phyloP scores from a whole-genome alignment of 2,329 filamentous ascomycete species.

The Thielaviopsis populi region DNA sequence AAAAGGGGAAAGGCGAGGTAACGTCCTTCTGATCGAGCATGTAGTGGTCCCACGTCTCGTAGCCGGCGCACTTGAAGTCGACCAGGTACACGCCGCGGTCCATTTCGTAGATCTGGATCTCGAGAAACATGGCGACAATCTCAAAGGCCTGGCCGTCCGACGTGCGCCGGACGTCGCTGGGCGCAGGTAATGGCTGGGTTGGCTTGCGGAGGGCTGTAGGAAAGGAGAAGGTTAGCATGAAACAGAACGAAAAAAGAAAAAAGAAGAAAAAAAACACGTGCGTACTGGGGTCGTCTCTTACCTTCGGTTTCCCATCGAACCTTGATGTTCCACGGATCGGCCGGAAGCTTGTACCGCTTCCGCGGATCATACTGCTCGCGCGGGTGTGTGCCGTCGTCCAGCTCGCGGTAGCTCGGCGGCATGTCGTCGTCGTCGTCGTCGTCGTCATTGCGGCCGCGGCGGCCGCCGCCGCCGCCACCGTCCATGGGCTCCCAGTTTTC shows the following conservation, averaged over 20 bases:
- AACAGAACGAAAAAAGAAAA: background rate
- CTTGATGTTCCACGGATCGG: conserved; percentile 87
- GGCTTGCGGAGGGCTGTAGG: conserved; percentile 14
- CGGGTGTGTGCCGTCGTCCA: conserved; percentile 28
- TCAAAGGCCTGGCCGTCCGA: conserved; percentile 30
- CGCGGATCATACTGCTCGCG: conserved; percentile 32
- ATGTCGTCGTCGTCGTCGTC: conserved; percentile 28
- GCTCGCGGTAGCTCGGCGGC: conserved; percentile 29
- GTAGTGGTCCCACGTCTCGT: conserved; percentile 64
- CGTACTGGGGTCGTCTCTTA: conserved; percentile 27
- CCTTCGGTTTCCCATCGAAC: conserved; percentile 78
- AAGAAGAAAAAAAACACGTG: background rate
- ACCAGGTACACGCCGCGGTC: conserved; percentile 87
- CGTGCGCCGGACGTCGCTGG: conserved; percentile 19
- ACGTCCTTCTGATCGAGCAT: conserved; percentile 84
- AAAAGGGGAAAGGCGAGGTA: conserved; percentile 85
- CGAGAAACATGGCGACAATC: conserved; percentile 82
- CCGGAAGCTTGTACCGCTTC: conserved; percentile 67
- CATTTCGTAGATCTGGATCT: conserved; percentile 92
- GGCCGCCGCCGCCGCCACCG: too few relatives aligned
- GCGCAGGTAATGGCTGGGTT: conserved; percentile 8
- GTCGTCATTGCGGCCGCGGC: too few relatives aligned
- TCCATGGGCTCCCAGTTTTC: conserved; percentile 40
- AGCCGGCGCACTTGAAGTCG: conserved; percentile 96
- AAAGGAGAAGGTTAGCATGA: too few relatives aligned